A percentile compares a stretch with the other conserved stretches of the same genome.
These are phyloP conservation scores for Gloeopeniophorella convolvens DNA, from an alignment of 768 basidiomycete genomes.

Conservation along the genomic window DNA sequence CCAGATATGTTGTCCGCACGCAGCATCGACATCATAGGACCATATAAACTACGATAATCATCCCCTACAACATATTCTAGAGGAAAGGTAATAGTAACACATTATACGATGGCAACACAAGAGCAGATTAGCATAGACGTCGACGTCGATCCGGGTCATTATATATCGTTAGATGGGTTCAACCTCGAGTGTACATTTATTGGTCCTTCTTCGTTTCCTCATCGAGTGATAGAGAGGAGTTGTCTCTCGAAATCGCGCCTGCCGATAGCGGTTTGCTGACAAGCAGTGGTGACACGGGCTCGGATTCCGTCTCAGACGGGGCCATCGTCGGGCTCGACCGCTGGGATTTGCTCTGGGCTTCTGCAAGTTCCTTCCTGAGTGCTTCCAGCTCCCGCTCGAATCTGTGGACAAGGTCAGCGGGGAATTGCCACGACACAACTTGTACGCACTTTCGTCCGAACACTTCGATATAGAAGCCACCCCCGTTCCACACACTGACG, in stretches of 20 bases:
- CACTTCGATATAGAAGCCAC: conserved; percentile 93
- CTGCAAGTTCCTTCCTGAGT: conserved; percentile 83
- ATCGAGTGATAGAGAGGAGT: too few species aligned
- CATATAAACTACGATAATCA: too few species aligned
- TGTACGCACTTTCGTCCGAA: conserved; percentile 89
- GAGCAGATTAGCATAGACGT: conserved; percentile 1
- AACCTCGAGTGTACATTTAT: neutral
- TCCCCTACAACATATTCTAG: too few species aligned
- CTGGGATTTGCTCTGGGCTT: conserved; percentile 32
- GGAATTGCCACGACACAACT: neutral
- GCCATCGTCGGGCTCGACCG: conserved; percentile 15
- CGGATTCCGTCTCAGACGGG: conserved; percentile 12
- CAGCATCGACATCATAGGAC: too few species aligned
- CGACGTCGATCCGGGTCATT: neutral
- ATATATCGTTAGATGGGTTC: neutral
- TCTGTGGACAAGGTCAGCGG: conserved; percentile 33
- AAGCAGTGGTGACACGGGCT: conserved; percentile 19
- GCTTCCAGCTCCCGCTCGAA: conserved; percentile 92
- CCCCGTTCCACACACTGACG: conserved; percentile 94
- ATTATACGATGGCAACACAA: neutral
- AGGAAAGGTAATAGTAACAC: neutral
- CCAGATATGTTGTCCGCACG: too few species aligned
- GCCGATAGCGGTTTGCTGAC: neutral
- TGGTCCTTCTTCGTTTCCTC: conserved; percentile 8
- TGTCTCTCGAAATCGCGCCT: too few species aligned